These are phyloP conservation scores for Strigomonas culicis DNA, from an alignment of 208 protist species.

Conservation along the genomic window DNA sequence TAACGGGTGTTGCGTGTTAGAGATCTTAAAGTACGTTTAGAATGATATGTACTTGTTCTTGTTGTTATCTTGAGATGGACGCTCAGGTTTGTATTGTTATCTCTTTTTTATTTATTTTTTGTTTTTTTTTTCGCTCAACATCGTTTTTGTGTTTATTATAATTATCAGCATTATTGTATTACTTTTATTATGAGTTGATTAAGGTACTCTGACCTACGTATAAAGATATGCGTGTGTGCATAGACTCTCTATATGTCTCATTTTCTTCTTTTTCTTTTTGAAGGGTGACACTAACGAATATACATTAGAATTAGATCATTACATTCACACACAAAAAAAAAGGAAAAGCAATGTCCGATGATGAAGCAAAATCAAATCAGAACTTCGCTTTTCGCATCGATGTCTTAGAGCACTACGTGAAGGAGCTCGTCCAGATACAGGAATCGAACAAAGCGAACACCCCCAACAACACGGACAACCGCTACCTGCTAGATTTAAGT, in stretches of 20 bases:
- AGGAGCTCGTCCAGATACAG: no score
- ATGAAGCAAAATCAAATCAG: not conserved
- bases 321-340: constrained; percentile 1
- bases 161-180: no score
- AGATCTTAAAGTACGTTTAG: not conserved
- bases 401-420: no score
- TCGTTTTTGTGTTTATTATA: not conserved
- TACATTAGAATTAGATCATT: not conserved
- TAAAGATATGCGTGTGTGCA: not conserved
- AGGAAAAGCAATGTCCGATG: not conserved
- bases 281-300: not conserved
- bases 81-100: not conserved
- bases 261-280: constrained; percentile 14
- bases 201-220: no score
- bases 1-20: no score
- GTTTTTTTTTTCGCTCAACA: not conserved
- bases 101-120: not conserved
- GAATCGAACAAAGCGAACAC: no score
- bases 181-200: no score
- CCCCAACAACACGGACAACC: not conserved
- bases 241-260: not conserved
- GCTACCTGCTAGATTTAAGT: not conserved
- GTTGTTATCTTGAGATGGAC: not conserved
- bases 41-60: constrained; percentile 13
- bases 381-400: not conserved